Conservation (phyloP, 2,329 filamentous ascomycete species). For the Aspergillus candidus region DNA sequence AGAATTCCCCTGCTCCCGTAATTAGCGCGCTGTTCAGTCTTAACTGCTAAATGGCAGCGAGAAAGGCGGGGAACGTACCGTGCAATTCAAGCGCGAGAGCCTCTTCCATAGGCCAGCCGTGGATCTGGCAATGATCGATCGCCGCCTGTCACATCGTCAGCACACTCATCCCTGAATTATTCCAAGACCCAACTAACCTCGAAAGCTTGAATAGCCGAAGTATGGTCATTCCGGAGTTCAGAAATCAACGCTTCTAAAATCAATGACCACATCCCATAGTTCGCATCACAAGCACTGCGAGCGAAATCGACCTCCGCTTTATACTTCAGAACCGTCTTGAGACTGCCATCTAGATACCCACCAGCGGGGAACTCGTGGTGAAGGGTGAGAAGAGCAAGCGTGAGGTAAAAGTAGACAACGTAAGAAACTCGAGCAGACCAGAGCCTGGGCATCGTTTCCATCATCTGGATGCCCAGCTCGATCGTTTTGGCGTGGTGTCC, state of each 20-base stretch:
- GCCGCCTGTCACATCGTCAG: conserved; percentile 40
- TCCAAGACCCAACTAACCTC: conserved; percentile 20
- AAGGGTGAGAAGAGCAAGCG: conserved; percentile 38
- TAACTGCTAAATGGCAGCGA: not conserved
- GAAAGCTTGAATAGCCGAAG: conserved; percentile 39
- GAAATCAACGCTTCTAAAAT: conserved; percentile 51
- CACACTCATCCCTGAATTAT: too few relatives aligned
- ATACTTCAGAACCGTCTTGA: conserved; percentile 46
- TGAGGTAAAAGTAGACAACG: conserved; percentile 42
- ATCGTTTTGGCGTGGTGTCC: conserved; percentile 43
- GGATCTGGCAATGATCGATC: conserved; percentile 55
- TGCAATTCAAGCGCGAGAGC: conserved; percentile 57
- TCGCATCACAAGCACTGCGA: conserved; percentile 50
- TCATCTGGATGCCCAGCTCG: conserved; percentile 36
- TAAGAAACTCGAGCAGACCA: conserved; percentile 43
- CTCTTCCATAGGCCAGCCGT: conserved; percentile 55
- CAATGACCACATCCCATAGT: conserved; percentile 54
- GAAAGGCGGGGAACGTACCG: conserved; percentile 26
- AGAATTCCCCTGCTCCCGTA: conserved; percentile 41
- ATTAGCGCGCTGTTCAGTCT: conserved; percentile 4
- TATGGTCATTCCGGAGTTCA: conserved; percentile 44
- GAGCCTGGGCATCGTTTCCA: conserved; percentile 38
- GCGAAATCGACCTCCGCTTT: conserved; percentile 50
- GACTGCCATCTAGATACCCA: conserved; percentile 41
- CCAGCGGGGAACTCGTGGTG: conserved; percentile 39